Base-by-base conservation (phyloP, 1,284 basidiomycete species). In the Leccinum angustisporum region DNA sequence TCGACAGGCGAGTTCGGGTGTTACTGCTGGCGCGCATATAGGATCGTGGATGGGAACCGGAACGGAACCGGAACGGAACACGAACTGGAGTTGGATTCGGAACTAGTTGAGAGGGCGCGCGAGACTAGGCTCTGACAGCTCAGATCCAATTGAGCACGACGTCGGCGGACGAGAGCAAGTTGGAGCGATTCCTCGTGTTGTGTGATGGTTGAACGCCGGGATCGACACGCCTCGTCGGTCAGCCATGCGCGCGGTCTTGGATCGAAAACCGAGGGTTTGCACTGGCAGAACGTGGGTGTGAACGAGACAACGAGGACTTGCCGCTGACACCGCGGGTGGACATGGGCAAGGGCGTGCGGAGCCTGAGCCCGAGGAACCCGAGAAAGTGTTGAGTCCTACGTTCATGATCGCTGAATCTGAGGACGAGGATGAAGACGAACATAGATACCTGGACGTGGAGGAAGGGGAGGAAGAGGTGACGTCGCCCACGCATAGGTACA, bases 281-380 rank as follows among this genome's bases (percentile, higher is more conserved):
- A n/a, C n/a, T n/a, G n/a, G n/a, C n/a, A n/a, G n/a, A n/a, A n/a
- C n/a, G 6, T 0, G 18, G 8, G n/a, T 14, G 57, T 10, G 33
- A 34, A 55, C 2, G 53, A 56, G 60, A n/a, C n/a, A n/a, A n/a
- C n/a, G 61, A 69, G 11, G 73, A 70, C n/a, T 76, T 80, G 2
- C 82, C 80, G 10, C 76, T 80, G 33, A 90, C 87, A 11, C 88
- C 88, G 0, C 81, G 81, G 50, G 27, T 87, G 13, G 87, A 92
- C 74, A 92, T 91, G 72, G 91, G 90, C 60, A 92, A 92, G 71
- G 84, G 80, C 82, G 81, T 59, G 88, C 90, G 5, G 80, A 84
- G 58, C 87, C 87, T 0, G 86, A 86, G 65, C 86, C 87, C 0
- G 85, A 86, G 66, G 79, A 83, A 57, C 82, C 76, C 4, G 87